Evolutionary conservation across 2,329 filamentous ascomycete genomes (phyloP).

Genomic region (Verticillium alfalfae): DNA sequence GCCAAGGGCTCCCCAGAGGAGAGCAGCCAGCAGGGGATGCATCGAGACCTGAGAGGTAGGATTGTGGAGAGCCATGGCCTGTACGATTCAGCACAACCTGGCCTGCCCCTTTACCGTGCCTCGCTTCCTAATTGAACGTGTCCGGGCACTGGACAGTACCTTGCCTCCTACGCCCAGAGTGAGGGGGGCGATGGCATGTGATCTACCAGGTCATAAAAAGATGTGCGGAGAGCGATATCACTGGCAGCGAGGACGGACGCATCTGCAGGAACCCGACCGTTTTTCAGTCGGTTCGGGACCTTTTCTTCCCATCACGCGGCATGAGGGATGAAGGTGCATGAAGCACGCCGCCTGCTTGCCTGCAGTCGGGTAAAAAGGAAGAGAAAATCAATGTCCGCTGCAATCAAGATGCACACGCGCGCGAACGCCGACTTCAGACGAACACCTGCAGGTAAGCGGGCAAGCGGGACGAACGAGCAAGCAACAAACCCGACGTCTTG

Average conservation of each 20-base stretch:
- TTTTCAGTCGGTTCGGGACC: neutral
- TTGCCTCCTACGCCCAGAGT: no score
- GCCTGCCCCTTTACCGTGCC: neutral
- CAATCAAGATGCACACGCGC: neutral
- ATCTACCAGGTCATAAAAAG: neutral
- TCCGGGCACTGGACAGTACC: no score
- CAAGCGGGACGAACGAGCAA: neutral
- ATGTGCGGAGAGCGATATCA: neutral
- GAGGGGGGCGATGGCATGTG: no score
- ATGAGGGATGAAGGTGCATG: neutral
- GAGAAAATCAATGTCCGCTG: neutral
- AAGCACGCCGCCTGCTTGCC: neutral
- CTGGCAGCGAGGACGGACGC: neutral
- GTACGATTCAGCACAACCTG: neutral
- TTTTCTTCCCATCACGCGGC: neutral
- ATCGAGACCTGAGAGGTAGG: neutral
- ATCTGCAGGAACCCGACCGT: neutral
- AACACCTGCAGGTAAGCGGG: neutral
- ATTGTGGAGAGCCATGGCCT: neutral
- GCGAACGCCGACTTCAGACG: neutral
- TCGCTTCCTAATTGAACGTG: neutral
- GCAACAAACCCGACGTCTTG: neutral
- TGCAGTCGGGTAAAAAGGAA: no score
- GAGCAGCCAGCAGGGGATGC: neutral
- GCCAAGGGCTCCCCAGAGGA: neutral